These are phyloP conservation scores for Nicotiana tabacum DNA, from an alignment of 257 asterid genomes.

Conservation along the genomic window DNA sequence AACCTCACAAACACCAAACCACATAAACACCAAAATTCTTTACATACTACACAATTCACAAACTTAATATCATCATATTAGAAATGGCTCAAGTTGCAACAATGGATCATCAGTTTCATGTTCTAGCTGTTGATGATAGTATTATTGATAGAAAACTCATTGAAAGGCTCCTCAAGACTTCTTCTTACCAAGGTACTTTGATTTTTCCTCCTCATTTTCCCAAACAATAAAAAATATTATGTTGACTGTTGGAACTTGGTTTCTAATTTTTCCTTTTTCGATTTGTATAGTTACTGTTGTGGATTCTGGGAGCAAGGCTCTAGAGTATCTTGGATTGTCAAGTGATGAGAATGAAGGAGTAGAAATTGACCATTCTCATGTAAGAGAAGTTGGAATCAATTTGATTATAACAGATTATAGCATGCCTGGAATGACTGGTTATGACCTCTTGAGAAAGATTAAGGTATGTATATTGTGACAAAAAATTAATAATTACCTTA, in stretches of 20 bases:
- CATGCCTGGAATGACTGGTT: slow-evolving; percentile 21
- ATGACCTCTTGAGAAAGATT: slow-evolving; percentile 13
- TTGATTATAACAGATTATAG: slow-evolving; percentile 19
- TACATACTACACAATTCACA: not conserved
- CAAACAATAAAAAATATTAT: not conserved
- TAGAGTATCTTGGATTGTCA: slow-evolving; percentile 49
- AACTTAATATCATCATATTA: not conserved
- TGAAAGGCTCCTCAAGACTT: slow-evolving; percentile 52
- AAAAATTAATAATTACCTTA: no score
- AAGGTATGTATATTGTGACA: not conserved
- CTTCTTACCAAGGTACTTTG: slow-evolving; percentile 45
- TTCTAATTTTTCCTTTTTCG: slow-evolving; percentile 12
- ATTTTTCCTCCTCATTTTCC: not conserved
- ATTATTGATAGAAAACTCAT: slow-evolving; percentile 52
- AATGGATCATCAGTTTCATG: slow-evolving; percentile 51
- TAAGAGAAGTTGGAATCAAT: slow-evolving; percentile 12
- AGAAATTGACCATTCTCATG: not conserved
- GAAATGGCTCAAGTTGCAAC: slow-evolving; percentile 29
- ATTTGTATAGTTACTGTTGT: slow-evolving; percentile 44
- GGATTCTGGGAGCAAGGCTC: slow-evolving; percentile 57
- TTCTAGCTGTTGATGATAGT: slow-evolving; percentile 61
- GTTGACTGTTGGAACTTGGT: slow-evolving; percentile 1
- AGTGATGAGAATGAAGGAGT: slow-evolving; percentile 20
- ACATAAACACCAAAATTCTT: not conserved
- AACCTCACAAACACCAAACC: not conserved